A percentile compares a stretch with the other conserved stretches of the same genome.
phyloP scores from a whole-genome alignment of 2,329 filamentous ascomycete genomes.

The Huntiella bhutanensis region DNA sequence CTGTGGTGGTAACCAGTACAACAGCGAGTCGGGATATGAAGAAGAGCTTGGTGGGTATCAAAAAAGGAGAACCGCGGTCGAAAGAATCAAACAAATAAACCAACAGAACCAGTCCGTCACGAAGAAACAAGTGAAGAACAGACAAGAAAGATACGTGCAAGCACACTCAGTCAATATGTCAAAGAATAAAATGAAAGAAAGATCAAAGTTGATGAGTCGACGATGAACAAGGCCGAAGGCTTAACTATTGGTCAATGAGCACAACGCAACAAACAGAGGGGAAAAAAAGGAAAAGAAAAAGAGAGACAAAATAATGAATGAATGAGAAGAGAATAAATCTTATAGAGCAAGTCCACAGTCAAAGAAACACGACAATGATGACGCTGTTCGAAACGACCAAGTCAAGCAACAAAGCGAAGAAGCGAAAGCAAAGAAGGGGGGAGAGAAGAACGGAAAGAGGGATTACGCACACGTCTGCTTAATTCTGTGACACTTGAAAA shows the following conservation, averaged over 20 bases:
- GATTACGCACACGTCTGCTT: background rate
- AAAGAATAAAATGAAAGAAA: background rate
- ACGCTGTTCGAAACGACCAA: background rate
- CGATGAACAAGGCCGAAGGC: too few relatives aligned
- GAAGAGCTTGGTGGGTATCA: background rate
- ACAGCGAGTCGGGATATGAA: too few relatives aligned
- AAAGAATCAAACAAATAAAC: background rate
- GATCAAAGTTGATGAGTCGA: background rate
- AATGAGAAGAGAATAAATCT: background rate
- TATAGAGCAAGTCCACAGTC: background rate
- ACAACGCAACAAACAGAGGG: background rate
- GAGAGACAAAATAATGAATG: background rate
- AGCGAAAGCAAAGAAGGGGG: background rate
- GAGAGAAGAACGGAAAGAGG: conserved; percentile 3
- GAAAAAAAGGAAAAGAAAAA: background rate
- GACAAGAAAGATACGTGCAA: background rate
- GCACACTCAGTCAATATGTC: background rate
- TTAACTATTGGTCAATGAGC: too few relatives aligned
- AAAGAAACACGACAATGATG: background rate
- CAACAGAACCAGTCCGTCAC: background rate
- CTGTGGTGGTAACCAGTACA: too few relatives aligned
- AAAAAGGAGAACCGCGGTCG: background rate
- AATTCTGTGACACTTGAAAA: background rate
- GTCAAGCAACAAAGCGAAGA: background rate
- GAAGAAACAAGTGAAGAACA: background rate